Percentiles rank a stretch among this genome's conserved stretches.
phyloP scores from a whole-genome alignment of 1,284 basidiomycete genomes.

The Tylopilus orsonianus region DNA sequence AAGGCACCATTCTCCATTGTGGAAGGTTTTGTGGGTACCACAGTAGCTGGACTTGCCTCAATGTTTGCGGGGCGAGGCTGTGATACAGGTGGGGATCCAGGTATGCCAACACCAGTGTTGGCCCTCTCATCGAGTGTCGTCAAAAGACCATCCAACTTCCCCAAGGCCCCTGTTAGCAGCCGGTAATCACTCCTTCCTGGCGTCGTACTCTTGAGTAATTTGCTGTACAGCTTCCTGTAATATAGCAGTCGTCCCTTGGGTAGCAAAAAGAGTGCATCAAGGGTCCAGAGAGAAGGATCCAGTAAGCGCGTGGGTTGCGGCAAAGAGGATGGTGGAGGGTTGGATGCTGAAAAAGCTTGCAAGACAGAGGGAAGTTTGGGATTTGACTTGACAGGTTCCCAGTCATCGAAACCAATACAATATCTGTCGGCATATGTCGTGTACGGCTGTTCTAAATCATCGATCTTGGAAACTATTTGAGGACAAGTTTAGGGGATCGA shows the following conservation, averaged over 20 bases:
- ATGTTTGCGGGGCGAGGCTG: constrained; percentile 40
- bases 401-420: constrained; percentile 78
- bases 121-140: constrained; percentile 64
- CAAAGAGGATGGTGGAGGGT: constrained; percentile 54
- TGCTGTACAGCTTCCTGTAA: constrained; percentile 89
- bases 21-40: constrained; percentile 38
- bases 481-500: constrained; percentile 9
- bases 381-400: constrained; percentile 79
- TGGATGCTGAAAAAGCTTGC: constrained; percentile 63
- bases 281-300: constrained; percentile 66
- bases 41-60: constrained; percentile 42
- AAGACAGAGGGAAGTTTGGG: constrained; percentile 70
- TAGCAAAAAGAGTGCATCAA: constrained; percentile 86
- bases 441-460: constrained; percentile 88
- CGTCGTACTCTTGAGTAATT: constrained; percentile 84
- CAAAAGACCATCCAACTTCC: constrained; percentile 78
- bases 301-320: constrained; percentile 38
- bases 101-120: constrained; percentile 41
- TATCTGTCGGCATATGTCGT: constrained; percentile 77
- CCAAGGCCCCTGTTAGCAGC: constrained; percentile 77
- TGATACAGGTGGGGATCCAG: constrained; percentile 22
- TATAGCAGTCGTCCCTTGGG: constrained; percentile 86
- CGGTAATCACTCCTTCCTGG: constrained; percentile 88
- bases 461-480: constrained; percentile 62
- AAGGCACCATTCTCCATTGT: constrained; percentile 6